Evolutionary conservation across 1,284 basidiomycete genomes (phyloP), one percentile per base, ranked within the genome.

Genomic region (Phellopilus nigrolimitatus): DNA sequence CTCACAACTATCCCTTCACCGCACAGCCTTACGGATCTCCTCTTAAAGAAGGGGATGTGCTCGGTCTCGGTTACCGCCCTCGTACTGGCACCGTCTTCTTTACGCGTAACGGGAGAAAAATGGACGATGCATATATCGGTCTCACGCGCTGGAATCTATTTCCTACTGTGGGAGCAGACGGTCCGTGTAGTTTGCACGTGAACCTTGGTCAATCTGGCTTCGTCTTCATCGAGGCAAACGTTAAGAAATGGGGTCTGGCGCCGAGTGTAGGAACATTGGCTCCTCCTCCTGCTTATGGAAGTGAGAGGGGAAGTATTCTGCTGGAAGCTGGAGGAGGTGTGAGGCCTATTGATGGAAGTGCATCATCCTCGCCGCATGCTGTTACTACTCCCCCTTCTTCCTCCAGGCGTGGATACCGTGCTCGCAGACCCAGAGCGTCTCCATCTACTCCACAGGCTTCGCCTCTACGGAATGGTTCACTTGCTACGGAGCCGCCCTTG

Each of bases 171-270:
- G 94, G 94, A 48, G 91, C 94, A 12, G 91, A 95, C 64, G 93
- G 94, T 0, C 89, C 94, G 4, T 95, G 91, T 64, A 94, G 88
- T 53, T 82, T 97, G 2, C 95, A 97, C 62, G 88, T 97, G 63
- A 97, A 97, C 66, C 79, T 97, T 13, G 95, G 94, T 10, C 94
- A 97, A 67, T 87, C 91, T 12, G 94, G 94, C 1, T 97, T 97
- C 63, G 94, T 97, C 33, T 97, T 95, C 62, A 97, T 97, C 62
- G 94, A 97, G 69, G 94, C 94, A 28, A 97, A 97, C 65, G 95
- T 97, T 55, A 97, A 97, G 78, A 97, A 97, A 67, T 97, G 94
- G 95, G 94, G 94, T 19, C 71, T 97, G 31, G 94, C 95, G 21
- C 94, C 94, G 4, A 95, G 92, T 68, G 85, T 92, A 13, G 94